phyloP scores from a whole-genome alignment of 2,329 filamentous ascomycete species.

The Pseudocercospora eumusae region DNA sequence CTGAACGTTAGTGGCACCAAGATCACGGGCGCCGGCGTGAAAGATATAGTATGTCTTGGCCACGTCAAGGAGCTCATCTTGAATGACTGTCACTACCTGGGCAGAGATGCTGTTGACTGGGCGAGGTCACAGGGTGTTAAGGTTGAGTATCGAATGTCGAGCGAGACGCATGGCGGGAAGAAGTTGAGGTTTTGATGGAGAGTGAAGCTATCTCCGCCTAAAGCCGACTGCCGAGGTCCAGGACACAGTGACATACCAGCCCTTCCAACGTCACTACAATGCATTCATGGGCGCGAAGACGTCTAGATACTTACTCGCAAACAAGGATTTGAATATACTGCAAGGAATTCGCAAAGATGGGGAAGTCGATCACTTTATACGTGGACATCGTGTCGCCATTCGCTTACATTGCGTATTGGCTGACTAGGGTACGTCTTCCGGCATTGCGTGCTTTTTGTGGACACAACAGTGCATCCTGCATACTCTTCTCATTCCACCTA shows the following conservation, averaged over 20 bases:
- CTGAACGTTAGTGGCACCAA: slow-evolving; percentile 43
- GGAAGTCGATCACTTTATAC: slow-evolving; percentile 56
- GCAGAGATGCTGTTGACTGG: slow-evolving; percentile 46
- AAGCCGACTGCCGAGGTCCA: slow-evolving; percentile 1
- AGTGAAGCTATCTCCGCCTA: background rate
- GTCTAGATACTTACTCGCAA: background rate
- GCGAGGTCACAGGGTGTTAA: slow-evolving; percentile 42
- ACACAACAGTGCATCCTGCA: background rate
- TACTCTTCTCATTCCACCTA: background rate
- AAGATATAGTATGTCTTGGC: slow-evolving; percentile 36
- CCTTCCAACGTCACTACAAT: background rate
- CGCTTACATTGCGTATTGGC: slow-evolving; percentile 60
- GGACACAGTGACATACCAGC: background rate
- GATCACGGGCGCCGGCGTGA: slow-evolving; percentile 47
- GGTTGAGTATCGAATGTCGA: slow-evolving; percentile 31
- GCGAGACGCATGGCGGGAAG: slow-evolving; percentile 19
- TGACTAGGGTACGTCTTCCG: slow-evolving; percentile 51
- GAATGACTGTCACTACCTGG: slow-evolving; percentile 41
- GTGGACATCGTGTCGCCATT: slow-evolving; percentile 63
- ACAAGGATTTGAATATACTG: background rate
- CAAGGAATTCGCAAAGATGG: background rate
- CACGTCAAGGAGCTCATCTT: slow-evolving; percentile 39
- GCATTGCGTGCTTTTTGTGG: background rate
- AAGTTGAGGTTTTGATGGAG: slow-evolving; percentile 24
- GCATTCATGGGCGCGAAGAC: background rate